Base-by-base conservation (phyloP, 2,329 filamentous ascomycete genomes). In the Teratosphaeriaceae sp. region DNA sequence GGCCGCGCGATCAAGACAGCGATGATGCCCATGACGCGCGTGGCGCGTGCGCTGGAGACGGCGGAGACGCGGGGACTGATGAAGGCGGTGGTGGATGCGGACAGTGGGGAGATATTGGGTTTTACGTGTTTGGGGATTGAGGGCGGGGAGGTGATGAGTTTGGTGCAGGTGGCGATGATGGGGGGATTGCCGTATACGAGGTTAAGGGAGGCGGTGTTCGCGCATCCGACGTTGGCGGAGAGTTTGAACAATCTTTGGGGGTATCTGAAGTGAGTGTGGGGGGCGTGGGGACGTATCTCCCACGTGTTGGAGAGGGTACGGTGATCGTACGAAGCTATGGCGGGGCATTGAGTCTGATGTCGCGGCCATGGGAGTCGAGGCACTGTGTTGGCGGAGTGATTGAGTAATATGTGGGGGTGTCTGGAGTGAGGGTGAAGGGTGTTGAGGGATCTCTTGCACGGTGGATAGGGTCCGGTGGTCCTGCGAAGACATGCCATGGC, bases 101-200 rank as follows among this genome's bases (percentile, higher is more conserved):
- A 72, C 42, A 71, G 65, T 2, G 69, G 67, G 3, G 56, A 68
- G 57, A 78, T 76, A 23, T 54, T 76, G 27, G 72, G 72, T 0
- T 76, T 76, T 58, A 72, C 71, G 1, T 74, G 70, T 51, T 49
- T 76, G 34, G 71, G 71, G 0, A 54, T 72, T 12, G 73, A 76
- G 51, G 74, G 72, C 5, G 73, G 73, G 2, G 73, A 76, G 62
- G 54, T 75, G 38, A 75, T 76, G 73, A 68, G 65, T 44, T 60
- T 74, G 46, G 68, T 76, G 46, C 70, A 77, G 64, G 68, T 68
- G 50, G 73, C 72, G 13, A 73, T 77, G 68, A 65, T 74, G 59
- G 72, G 71, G 1, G 59, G 61, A 3, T 40, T 72, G 49, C 65
- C 64, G 47, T 74, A 68, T 62, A 64, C 64, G 58, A 63, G 66